These are phyloP conservation scores for Lanmaoa rubissima DNA, from an alignment of 768 basidiomycete genomes.

Conservation along the genomic window DNA sequence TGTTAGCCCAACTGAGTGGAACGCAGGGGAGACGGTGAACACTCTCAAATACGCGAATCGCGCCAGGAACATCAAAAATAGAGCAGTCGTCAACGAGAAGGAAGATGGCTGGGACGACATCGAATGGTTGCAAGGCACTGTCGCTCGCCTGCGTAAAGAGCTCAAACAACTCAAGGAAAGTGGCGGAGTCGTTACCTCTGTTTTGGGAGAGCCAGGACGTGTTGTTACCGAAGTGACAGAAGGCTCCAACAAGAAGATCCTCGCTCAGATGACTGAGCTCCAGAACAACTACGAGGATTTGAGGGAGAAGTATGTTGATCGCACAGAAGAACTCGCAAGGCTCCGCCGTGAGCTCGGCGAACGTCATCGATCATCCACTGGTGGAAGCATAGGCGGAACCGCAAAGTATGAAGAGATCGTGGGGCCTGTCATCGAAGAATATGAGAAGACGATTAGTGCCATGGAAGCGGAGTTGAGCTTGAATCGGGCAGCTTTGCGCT, in stretches of 20 bases:
- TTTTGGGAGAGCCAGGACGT: conserved; percentile 30
- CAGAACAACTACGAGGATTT: conserved; percentile 85
- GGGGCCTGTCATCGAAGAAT: conserved; percentile 97
- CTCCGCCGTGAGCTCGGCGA: conserved; percentile 78
- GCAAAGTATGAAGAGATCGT: conserved; percentile 90
- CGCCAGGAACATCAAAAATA: conserved; percentile 96
- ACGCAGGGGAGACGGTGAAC: conserved; percentile 89
- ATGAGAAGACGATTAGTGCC: conserved; percentile 93
- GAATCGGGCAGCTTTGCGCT: conserved; percentile 80
- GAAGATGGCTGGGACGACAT: conserved; percentile 99
- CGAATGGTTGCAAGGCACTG: conserved; percentile 89
- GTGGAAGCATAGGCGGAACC: conserved; percentile 65
- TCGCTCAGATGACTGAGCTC: conserved; percentile 79
- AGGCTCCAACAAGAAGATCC: conserved; percentile 69
- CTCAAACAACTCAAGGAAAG: conserved; percentile 78
- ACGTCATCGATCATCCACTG: conserved; percentile 54
- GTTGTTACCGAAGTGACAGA: conserved; percentile 41
- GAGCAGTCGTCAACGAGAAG: conserved; percentile 85
- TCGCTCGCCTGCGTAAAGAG: conserved; percentile 84
- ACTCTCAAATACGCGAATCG: conserved; percentile 97
- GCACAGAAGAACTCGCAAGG: conserved; percentile 84
- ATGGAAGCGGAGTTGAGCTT: conserved; percentile 92
- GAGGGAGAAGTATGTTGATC: conserved; percentile 80
- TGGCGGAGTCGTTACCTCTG: conserved; percentile 31
- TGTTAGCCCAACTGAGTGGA: conserved; percentile 94